These are phyloP conservation scores for Symbiodinium natans DNA, from an alignment of 73 alveolate species.

Conservation along the genomic window DNA sequence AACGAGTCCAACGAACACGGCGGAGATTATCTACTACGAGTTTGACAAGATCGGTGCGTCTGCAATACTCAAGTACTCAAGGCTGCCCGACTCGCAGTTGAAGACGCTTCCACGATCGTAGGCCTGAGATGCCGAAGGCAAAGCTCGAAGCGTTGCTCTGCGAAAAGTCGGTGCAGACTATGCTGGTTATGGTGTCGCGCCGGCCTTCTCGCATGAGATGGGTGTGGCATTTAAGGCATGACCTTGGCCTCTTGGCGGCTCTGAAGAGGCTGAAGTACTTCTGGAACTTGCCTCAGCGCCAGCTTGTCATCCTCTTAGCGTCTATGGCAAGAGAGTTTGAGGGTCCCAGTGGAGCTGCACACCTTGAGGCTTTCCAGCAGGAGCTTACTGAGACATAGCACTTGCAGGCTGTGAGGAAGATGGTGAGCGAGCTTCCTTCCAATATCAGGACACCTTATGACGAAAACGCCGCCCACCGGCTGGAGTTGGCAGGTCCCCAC, in stretches of 20 bases:
- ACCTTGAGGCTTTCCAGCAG: neutral
- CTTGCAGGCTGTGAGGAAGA: neutral
- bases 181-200: too few relatives aligned
- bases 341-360: neutral
- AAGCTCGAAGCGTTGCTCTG: too few relatives aligned
- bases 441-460: neutral
- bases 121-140: too few relatives aligned
- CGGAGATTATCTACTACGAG: too few relatives aligned
- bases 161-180: too few relatives aligned
- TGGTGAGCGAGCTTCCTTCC: neutral
- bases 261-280: constrained; percentile 25
- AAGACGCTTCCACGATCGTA: too few relatives aligned
- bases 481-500: constrained; percentile 13
- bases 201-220: too few relatives aligned
- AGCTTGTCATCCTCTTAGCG: neutral
- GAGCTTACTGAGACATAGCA: neutral
- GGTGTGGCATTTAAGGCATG: neutral
- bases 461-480: neutral
- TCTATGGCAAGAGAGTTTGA: neutral
- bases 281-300: constrained; percentile 23
- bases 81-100: too few relatives aligned
- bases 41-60: too few relatives aligned
- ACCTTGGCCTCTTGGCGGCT: neutral
- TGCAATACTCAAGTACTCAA: too few relatives aligned
- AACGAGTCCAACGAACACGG: too few relatives aligned